Conservation (phyloP, 1,284 basidiomycete genomes). For the Pyrrhoderma lamaoense region DNA sequence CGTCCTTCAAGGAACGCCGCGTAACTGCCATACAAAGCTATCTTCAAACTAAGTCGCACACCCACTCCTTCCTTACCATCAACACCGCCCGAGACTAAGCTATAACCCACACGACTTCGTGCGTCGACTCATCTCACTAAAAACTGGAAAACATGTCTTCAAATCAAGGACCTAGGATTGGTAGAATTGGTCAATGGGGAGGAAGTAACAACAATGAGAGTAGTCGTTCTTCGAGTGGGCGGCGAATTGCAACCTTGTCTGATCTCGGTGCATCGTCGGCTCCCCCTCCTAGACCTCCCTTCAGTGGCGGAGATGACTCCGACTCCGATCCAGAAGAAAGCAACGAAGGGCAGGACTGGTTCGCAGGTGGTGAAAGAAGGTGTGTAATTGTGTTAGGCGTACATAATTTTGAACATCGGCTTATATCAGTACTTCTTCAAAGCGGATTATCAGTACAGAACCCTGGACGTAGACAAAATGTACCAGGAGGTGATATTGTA, state of each 20-base stretch:
- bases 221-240: constrained; percentile 8
- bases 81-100: not conserved
- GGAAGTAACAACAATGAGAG: constrained; percentile 1
- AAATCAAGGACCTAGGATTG: constrained; percentile 15
- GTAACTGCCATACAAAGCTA: not conserved
- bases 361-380: constrained; percentile 86
- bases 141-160: not conserved
- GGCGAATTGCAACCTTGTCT: constrained; percentile 10
- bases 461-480: constrained; percentile 47
- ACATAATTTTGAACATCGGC: constrained; percentile 2
- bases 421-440: not conserved
- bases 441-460: constrained; percentile 91
- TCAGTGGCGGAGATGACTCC: constrained; percentile 26
- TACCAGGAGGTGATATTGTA: constrained; percentile 65
- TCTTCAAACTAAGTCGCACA: not conserved
- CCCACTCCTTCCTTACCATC: not conserved
- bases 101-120: constrained; percentile 7
- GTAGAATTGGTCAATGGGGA: constrained; percentile 17
- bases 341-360: constrained; percentile 56
- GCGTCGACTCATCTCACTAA: not conserved
- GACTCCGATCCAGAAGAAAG: constrained; percentile 46
- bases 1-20: not conserved
- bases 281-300: too few species aligned
- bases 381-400: constrained; percentile 26
- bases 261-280: constrained; percentile 3